These are phyloP conservation scores for Miamiensis avidus DNA, from an alignment of 169 alveolate genomes.

Conservation along the genomic window DNA sequence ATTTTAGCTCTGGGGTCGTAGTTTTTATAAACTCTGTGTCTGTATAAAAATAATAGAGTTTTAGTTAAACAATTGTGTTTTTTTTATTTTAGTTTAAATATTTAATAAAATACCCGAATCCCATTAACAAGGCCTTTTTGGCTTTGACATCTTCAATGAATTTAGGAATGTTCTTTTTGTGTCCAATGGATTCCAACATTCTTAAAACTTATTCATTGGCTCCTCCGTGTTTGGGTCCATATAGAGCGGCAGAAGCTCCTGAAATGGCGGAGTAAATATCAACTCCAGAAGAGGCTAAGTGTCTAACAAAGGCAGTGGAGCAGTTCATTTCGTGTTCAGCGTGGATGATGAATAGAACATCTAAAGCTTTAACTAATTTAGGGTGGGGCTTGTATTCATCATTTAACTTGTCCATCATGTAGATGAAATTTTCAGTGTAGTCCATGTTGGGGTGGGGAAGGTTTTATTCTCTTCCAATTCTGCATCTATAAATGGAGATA, in stretches of 20 bases:
- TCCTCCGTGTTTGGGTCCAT: conserved; percentile 81
- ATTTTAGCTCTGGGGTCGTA: conserved; percentile 77
- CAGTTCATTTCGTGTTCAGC: conserved; percentile 92
- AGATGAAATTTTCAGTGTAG: conserved; percentile 83
- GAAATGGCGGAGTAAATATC: conserved; percentile 77
- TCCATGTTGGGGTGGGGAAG: conserved; percentile 66
- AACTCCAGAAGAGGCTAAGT: conserved; percentile 81
- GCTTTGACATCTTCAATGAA: conserved; percentile 70
- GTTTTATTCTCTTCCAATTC: conserved; percentile 68
- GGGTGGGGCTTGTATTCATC: conserved; percentile 70
- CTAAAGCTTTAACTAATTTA: conserved; percentile 77
- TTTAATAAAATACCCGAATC: conserved; percentile 32
- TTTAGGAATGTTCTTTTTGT: conserved; percentile 63
- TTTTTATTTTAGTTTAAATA: neutral
- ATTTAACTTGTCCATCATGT: conserved; percentile 87
- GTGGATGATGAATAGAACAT: conserved; percentile 77
- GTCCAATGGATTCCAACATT: conserved; percentile 70
- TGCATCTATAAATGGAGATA: conserved; percentile 65
- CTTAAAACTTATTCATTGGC: conserved; percentile 76
- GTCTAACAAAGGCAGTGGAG: conserved; percentile 89
- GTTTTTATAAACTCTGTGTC: conserved; percentile 74
- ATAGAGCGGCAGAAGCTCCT: conserved; percentile 69
- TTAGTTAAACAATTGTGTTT: no score
- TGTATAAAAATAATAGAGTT: neutral
- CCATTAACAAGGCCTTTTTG: conserved; percentile 62